Evolutionary conservation across 2,329 filamentous ascomycete species (phyloP).

Genomic region (Epichloe sylvatica): DNA sequence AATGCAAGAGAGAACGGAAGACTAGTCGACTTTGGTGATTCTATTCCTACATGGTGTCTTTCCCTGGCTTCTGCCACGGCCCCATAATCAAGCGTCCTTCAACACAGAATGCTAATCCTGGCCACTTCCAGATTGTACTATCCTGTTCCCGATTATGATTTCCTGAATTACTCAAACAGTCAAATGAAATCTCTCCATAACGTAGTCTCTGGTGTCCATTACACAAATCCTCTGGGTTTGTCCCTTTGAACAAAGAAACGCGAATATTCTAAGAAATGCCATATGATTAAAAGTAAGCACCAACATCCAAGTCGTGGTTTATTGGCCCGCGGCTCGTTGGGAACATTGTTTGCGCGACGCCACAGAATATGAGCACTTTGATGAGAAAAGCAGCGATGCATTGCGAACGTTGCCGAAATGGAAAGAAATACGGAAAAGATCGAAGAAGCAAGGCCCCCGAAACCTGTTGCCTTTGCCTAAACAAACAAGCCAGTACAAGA

Average conservation of each 20-base stretch:
- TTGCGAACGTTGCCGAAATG: not conserved
- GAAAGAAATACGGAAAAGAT: not conserved
- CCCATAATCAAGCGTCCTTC: not conserved
- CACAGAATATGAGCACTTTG: not conserved
- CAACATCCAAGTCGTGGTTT: not conserved
- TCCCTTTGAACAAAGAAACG: not conserved
- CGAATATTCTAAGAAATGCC: not conserved
- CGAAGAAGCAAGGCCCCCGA: not conserved
- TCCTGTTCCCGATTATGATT: slow-evolving; percentile 4
- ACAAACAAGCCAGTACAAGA: not conserved
- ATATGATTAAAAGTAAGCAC: not conserved
- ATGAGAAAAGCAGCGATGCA: not conserved
- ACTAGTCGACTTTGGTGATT: not conserved
- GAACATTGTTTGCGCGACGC: not conserved
- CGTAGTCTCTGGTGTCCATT: not conserved
- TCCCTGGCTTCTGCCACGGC: not conserved
- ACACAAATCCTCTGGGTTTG: not conserved
- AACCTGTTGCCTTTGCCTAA: not conserved
- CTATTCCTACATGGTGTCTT: not conserved
- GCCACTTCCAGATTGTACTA: not conserved
- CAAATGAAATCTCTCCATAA: not conserved
- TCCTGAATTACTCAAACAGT: slow-evolving; percentile 5
- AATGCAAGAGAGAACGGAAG: not conserved
- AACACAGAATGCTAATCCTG: not conserved
- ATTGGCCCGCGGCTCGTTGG: not conserved